Percentiles rank a stretch among this genome's conserved stretches.
These are phyloP conservation scores for Eucalyptus albens DNA, from an alignment of 345 rosid species.

Conservation along the genomic window DNA sequence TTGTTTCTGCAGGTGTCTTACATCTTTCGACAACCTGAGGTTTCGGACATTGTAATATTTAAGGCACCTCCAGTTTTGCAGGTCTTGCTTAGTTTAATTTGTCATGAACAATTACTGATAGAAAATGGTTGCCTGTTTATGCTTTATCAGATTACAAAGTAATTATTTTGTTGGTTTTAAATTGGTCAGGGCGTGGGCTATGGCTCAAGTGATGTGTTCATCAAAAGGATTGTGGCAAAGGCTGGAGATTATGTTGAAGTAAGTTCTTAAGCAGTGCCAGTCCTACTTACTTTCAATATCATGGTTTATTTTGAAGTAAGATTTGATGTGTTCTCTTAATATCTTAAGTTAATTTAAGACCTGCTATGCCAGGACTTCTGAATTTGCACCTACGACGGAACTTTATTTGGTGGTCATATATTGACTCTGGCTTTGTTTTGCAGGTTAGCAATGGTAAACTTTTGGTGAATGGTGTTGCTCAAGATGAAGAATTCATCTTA, in stretches of 20 bases:
- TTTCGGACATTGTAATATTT: conserved; percentile 75
- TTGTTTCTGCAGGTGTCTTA: conserved; percentile 55
- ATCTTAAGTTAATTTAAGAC: not conserved
- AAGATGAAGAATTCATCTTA: conserved; percentile 55
- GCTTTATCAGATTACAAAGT: not conserved
- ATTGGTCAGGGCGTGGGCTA: conserved; percentile 47
- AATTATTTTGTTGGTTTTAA: not conserved
- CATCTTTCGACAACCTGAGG: conserved; percentile 71
- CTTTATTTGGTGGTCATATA: not conserved
- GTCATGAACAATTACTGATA: not conserved
- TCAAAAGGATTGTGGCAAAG: conserved; percentile 87
- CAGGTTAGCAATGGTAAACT: conserved; percentile 70
- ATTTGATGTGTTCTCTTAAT: not conserved
- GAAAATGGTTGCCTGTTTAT: not conserved
- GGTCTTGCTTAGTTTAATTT: conserved; percentile 10
- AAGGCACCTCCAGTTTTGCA: conserved; percentile 75
- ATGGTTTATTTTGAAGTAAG: not conserved
- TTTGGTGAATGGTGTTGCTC: conserved; percentile 47
- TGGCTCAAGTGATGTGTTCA: conserved; percentile 56
- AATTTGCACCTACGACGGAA: not conserved
- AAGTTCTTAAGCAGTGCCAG: conserved; percentile 10
- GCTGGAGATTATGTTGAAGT: conserved; percentile 87
- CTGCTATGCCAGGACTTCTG: not conserved
- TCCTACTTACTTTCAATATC: not conserved
- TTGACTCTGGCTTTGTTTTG: not conserved